Evolutionary conservation across 768 basidiomycete species (phyloP).

Genomic region (Cubamyces lactineus): DNA sequence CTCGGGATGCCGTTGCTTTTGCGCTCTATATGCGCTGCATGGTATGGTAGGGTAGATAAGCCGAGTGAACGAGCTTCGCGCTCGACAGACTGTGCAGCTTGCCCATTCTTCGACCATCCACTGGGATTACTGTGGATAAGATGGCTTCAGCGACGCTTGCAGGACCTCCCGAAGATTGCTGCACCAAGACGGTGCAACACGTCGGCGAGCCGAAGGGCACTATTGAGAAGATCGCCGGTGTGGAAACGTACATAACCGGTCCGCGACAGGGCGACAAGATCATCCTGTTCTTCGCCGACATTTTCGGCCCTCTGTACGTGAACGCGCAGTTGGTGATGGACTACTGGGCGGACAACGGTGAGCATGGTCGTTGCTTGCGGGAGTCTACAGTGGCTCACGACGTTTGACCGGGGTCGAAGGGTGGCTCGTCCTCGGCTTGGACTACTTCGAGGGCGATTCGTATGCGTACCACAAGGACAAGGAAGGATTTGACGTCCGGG

Average conservation of each 20-base stretch:
- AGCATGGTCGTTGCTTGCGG: not conserved
- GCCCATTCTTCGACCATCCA: too few relatives aligned
- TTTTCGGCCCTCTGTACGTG: slow-evolving; percentile 59
- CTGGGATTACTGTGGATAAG: not conserved
- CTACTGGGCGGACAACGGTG: slow-evolving; percentile 64
- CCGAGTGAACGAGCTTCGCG: not conserved
- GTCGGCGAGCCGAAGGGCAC: slow-evolving; percentile 50
- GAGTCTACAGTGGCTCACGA: slow-evolving; percentile 7
- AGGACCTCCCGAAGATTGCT: slow-evolving; percentile 45
- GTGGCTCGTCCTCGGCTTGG: slow-evolving; percentile 58
- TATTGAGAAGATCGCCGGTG: slow-evolving; percentile 43
- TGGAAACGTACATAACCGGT: slow-evolving; percentile 58
- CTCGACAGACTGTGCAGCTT: too few relatives aligned
- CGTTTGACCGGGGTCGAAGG: slow-evolving; percentile 39
- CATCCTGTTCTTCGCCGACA: slow-evolving; percentile 61
- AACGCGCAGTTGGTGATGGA: slow-evolving; percentile 65
- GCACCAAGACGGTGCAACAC: slow-evolving; percentile 55
- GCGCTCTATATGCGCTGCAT: not conserved
- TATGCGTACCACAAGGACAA: slow-evolving; percentile 42
- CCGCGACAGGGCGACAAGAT: slow-evolving; percentile 44
- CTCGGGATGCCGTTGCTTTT: too few relatives aligned
- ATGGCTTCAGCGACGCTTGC: slow-evolving; percentile 14
- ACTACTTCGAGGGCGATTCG: slow-evolving; percentile 66
- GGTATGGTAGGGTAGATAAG: not conserved
- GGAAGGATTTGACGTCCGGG: slow-evolving; percentile 37